A percentile compares a stretch with the other conserved stretches of the same genome.
These are phyloP conservation scores for Heterobasidion occidentale DNA, from an alignment of 1,284 basidiomycete species.

Conservation along the genomic window DNA sequence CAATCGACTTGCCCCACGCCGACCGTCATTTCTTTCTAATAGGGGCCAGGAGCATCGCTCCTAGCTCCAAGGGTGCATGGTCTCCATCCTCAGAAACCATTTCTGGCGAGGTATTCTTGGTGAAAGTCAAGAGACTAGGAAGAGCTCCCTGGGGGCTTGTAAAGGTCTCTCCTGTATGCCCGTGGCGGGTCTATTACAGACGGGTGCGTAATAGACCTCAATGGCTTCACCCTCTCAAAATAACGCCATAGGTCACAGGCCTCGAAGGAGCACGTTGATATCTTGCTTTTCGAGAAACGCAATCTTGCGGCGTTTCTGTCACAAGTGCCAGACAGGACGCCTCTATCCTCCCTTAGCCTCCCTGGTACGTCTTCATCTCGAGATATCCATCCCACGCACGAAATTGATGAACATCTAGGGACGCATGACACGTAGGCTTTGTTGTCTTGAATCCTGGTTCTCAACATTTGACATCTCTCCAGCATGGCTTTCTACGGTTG, in stretches of 20 bases:
- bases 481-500: slow-evolving; percentile 79
- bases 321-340: slow-evolving; percentile 54
- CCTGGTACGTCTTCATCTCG: slow-evolving; percentile 43
- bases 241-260: slow-evolving; percentile 12
- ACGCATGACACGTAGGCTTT: slow-evolving; percentile 63
- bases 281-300: slow-evolving; percentile 51
- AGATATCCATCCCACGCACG: slow-evolving; percentile 7
- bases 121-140: slow-evolving; percentile 9
- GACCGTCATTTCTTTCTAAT: not conserved
- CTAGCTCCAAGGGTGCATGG: slow-evolving; percentile 5
- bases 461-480: not conserved
- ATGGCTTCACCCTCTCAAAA: not conserved
- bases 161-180: slow-evolving; percentile 30
- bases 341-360: slow-evolving; percentile 64
- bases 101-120: not conserved
- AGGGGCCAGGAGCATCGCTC: not conserved
- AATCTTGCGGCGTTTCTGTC: slow-evolving; percentile 55
- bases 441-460: not conserved
- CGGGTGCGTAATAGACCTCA: slow-evolving; percentile 29
- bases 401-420: slow-evolving; percentile 30
- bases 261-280: slow-evolving; percentile 25
- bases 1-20: not conserved
- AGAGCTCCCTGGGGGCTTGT: slow-evolving; percentile 33
- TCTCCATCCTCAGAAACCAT: not conserved
- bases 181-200: slow-evolving; percentile 49